Percentiles rank a stretch among this genome's conserved stretches.
Conservation (phyloP, 371 early-diverging fungal species). For the Nematocida parisii region DNA sequence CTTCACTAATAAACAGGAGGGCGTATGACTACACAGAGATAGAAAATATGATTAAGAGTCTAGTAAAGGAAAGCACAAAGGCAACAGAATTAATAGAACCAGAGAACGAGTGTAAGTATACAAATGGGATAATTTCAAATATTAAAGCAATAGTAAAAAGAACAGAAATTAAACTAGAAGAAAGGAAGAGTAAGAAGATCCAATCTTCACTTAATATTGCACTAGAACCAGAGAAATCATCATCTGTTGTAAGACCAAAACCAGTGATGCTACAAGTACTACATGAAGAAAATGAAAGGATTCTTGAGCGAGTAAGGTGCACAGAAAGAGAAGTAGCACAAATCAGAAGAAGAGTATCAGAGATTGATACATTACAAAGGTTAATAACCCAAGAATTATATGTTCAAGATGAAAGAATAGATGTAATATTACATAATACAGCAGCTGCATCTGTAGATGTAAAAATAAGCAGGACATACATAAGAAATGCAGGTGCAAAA, state of each 20-base stretch:
- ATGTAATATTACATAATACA: constrained; percentile 37
- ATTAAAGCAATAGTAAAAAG: neutral
- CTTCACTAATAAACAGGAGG: neutral
- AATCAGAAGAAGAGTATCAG: constrained; percentile 40
- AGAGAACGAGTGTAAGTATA: constrained; percentile 1
- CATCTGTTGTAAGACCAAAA: constrained; percentile 4
- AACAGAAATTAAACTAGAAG: constrained; percentile 34
- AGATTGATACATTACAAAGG: constrained; percentile 51
- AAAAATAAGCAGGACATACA: constrained; percentile 44
- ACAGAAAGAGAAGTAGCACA: constrained; percentile 36
- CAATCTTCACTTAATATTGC: constrained; percentile 44
- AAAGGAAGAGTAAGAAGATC: constrained; percentile 9
- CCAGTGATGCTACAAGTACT: constrained; percentile 43
- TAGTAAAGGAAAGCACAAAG: neutral
- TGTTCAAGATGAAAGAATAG: constrained; percentile 53
- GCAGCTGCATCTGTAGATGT: constrained; percentile 39
- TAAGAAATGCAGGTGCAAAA: constrained; percentile 37
- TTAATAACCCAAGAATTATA: constrained; percentile 53
- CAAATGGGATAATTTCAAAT: constrained; percentile 3
- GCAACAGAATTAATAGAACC: constrained; percentile 1
- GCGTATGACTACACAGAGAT: constrained; percentile 28
- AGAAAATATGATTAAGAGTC: neutral
- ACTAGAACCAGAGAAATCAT: constrained; percentile 51
- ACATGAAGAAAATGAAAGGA: constrained; percentile 51
- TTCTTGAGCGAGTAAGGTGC: constrained; percentile 29